Base-by-base conservation (phyloP, 768 basidiomycete species). In the Termitomyces sp. region DNA sequence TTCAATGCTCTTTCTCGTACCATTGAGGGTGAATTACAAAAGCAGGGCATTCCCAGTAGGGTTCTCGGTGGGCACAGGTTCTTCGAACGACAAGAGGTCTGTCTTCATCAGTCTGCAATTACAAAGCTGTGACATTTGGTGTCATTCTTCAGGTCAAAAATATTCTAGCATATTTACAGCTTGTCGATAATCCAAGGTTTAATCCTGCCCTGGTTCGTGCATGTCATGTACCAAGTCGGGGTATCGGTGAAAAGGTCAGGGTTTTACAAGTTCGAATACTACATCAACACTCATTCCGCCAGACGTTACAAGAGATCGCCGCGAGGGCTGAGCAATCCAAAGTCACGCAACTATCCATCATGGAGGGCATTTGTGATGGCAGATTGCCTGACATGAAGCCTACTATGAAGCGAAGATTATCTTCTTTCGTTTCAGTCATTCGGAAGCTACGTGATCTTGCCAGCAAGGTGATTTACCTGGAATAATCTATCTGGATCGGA, bases 51-150 rank as follows among this genome's bases (percentile, higher is more conserved):
- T 39, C 91, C 91, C 1, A 83, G 80, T 62, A 73, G 82, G 56
- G 80, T 94, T 48, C 77, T 94, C 2, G 86, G 83, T 21, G 91
- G 91, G 0, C 88, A 89, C 64, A 89, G 86, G 65, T 94, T 94
- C 77, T 94, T 94, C 63, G 90, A 94, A 60, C 83, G 91, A 17
- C 67, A 83, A 64, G 92, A 94, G 77, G 88, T 85, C 42, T 35
- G 34, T 21, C n/a, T 40, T 37, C 35, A 6, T 10, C 10, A 47
- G 73, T 61, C 30, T 1, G 2, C 17, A 40, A 39, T 39, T 6
- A 39, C 35, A 12, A 5, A 51, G 7, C 11, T 40, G 11, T 73
- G 9, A 81, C 89, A n/a, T 44, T 44, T 49, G 57, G 30, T 25
- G n/a, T 19, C 35, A 40, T 44, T 14, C 9, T 32, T 25, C 49